Percentiles rank a stretch among this genome's conserved stretches.
phyloP scores from a whole-genome alignment of 2,329 filamentous ascomycete species.

The Myriosclerotinia scirpicola region DNA sequence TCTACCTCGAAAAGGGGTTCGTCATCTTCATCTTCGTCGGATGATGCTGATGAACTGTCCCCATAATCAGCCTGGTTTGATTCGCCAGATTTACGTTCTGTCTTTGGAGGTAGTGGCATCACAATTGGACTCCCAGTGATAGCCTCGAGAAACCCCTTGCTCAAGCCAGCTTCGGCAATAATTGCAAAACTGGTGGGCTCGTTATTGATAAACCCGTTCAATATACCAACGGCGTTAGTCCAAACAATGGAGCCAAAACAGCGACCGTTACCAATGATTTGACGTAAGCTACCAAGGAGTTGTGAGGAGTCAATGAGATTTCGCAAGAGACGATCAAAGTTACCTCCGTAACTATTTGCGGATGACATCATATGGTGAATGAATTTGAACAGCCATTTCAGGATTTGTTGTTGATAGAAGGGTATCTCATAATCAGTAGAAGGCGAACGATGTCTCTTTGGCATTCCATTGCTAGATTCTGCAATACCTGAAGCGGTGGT shows the following conservation, averaged over 20 bases:
- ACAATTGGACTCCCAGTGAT: slow-evolving; percentile 57
- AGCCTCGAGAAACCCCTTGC: slow-evolving; percentile 80
- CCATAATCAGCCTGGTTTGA: slow-evolving; percentile 17
- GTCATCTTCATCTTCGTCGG: slow-evolving; percentile 41
- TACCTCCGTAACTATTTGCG: slow-evolving; percentile 67
- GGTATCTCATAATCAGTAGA: slow-evolving; percentile 91
- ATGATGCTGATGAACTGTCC: slow-evolving; percentile 20
- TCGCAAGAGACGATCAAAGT: slow-evolving; percentile 84
- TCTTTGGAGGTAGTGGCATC: slow-evolving; percentile 38
- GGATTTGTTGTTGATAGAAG: slow-evolving; percentile 87
- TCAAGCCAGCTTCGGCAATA: slow-evolving; percentile 89
- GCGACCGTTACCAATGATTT: slow-evolving; percentile 76
- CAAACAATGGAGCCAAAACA: slow-evolving; percentile 91
- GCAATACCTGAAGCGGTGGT: slow-evolving; percentile 65
- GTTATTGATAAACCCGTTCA: slow-evolving; percentile 97
- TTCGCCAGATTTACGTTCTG: slow-evolving; percentile 26
- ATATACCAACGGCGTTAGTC: slow-evolving; percentile 88
- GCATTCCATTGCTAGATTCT: slow-evolving; percentile 70
- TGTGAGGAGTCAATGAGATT: slow-evolving; percentile 94
- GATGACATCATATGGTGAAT: slow-evolving; percentile 92
- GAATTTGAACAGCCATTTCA: slow-evolving; percentile 94
- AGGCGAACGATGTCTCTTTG: slow-evolving; percentile 69
- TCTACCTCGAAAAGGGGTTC: slow-evolving; percentile 41
- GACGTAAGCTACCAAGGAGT: slow-evolving; percentile 73
- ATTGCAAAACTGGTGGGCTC: slow-evolving; percentile 97